Base-by-base conservation (phyloP, 2,329 filamentous ascomycete genomes). In the Xylariales sp. region DNA sequence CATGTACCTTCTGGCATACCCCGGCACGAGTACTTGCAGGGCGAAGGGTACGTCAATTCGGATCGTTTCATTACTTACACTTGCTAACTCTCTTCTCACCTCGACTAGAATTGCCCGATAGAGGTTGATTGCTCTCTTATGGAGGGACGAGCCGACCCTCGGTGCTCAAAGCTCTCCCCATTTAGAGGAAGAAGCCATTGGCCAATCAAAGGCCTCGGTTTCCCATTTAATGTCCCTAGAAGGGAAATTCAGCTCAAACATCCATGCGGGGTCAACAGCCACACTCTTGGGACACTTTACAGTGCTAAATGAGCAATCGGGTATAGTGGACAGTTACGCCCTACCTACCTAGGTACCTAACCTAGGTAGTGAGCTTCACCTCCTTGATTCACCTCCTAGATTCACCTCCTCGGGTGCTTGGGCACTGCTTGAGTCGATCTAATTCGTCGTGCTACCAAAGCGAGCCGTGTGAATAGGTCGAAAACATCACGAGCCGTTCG, bases 181-280 rank as follows among this genome's bases (percentile, higher is more conserved):
- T 64, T 39, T 30, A 39, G 18, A 36, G 48, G 39, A 16, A 8
- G 18, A 49, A 54, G 66, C 69, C 55, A 70, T 70, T 69, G 69
- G 30, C 69, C 66, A 70, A 70, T 70, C 54, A 66, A 39, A 64
- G 48, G 50, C 59, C 45, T 64, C 59, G 41, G 56, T 56, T 65
- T 5, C 43, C 30, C 34, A 36, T 57, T 49, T 23, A 7, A 56
- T 39, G 59, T 57, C 58, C 55, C 34, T 55, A 61, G 43, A 68
- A 52, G 56, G 56, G 58, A 49, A 65, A 65, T 50, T 67, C 52
- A 58, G 56, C 57, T 62, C 50, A 52, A 41, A 43, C 43, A 23
- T 43, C 43, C 55, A 56, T 65, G 65, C 50, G 69, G 69, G 69
- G 68, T 23, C 55, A 61, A 1, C 39, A 49, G 50, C 63, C 30